Percentiles rank a stretch among this genome's conserved stretches.
Conservation (phyloP, 257 asterid species). For the Avicennia marina region DNA sequence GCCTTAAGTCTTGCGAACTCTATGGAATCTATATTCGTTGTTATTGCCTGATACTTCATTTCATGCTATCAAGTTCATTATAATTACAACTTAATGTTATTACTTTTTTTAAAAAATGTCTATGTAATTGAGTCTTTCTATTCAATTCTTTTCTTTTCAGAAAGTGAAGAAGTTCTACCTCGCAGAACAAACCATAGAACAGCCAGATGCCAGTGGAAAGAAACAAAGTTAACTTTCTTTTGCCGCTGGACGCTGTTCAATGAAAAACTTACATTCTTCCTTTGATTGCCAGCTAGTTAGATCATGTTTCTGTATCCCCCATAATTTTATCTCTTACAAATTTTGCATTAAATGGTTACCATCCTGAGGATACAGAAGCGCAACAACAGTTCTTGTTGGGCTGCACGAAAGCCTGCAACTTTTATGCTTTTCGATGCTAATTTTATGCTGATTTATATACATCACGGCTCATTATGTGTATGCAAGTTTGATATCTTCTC, state of each 20-base stretch:
- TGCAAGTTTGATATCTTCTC: no score
- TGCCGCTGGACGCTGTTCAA: no score
- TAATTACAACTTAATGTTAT: not conserved
- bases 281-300: not conserved
- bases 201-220: conserved; percentile 30
- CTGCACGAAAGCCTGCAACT: no score
- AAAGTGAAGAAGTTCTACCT: conserved; percentile 58
- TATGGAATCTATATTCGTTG: not conserved
- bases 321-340: no score
- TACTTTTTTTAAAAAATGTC: not conserved
- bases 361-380: no score
- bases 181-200: conserved; percentile 27
- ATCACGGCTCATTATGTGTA: no score
- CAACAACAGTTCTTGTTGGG: no score
- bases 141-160: conserved; percentile 20
- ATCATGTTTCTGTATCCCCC: no score
- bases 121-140: not conserved
- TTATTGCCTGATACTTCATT: not conserved
- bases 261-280: no score
- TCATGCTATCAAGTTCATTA: not conserved
- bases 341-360: no score
- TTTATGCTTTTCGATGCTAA: no score
- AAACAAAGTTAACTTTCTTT: conserved; percentile 22
- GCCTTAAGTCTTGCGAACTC: not conserved
- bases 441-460: no score